Conservation (phyloP, 208 protist species). For the Crithidia bombi region DNA sequence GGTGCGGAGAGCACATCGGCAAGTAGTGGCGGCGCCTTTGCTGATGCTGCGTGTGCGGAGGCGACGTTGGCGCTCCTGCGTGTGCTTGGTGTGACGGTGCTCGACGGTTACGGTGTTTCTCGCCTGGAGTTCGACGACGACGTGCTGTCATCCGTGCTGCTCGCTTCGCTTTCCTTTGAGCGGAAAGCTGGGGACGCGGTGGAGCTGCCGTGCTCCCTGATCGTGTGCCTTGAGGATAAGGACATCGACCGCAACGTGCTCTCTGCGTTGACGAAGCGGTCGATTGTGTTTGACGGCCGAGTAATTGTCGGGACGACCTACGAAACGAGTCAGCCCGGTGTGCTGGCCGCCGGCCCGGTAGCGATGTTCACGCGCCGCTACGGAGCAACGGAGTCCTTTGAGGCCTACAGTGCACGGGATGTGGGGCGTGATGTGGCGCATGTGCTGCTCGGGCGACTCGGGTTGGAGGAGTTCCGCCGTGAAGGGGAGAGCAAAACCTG, state of each 20-base stretch:
- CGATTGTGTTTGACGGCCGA: slow-evolving; percentile 93
- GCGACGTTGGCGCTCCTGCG: slow-evolving; percentile 64
- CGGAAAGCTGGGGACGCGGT: slow-evolving; percentile 63
- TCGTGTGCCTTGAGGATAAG: slow-evolving; percentile 88
- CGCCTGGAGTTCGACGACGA: slow-evolving; percentile 89
- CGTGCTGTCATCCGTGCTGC: slow-evolving; percentile 67
- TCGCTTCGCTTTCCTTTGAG: slow-evolving; percentile 58
- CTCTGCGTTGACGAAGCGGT: slow-evolving; percentile 87
- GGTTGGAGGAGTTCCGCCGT: slow-evolving; percentile 76
- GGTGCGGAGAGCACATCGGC: too few species aligned
- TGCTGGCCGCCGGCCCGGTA: slow-evolving; percentile 91
- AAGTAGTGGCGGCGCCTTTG: slow-evolving; percentile 18
- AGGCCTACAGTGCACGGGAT: slow-evolving; percentile 85
- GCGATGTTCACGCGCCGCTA: slow-evolving; percentile 94
- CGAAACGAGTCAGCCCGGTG: slow-evolving; percentile 78
- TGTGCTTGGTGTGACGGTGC: slow-evolving; percentile 78
- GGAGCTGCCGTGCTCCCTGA: slow-evolving; percentile 82
- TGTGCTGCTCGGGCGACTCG: slow-evolving; percentile 77
- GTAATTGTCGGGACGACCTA: slow-evolving; percentile 92
- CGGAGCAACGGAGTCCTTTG: slow-evolving; percentile 81
- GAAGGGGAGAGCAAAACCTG: background rate
- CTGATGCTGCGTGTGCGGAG: slow-evolving; percentile 58
- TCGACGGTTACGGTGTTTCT: slow-evolving; percentile 76
- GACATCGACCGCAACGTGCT: slow-evolving; percentile 91
- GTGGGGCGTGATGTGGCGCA: slow-evolving; percentile 78